Evolutionary conservation across 345 rosid species (phyloP).

Genomic region (Barbarea vulgaris): DNA sequence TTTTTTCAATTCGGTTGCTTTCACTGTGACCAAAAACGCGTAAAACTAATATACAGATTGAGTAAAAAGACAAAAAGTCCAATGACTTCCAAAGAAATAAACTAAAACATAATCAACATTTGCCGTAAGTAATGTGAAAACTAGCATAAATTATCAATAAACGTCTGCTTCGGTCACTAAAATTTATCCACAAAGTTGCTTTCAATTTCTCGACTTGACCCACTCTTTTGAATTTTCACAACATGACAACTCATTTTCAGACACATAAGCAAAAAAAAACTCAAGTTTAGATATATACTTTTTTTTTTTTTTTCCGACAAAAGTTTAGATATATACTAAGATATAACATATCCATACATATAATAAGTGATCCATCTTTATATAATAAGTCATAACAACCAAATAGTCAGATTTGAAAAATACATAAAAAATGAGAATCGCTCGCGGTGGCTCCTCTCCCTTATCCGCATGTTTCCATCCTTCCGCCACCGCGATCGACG

Average conservation of each 20-base stretch:
- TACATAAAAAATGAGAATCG: conserved; percentile 19
- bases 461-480: conserved; percentile 67
- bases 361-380: neutral
- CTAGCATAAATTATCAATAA: neutral
- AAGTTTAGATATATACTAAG: neutral
- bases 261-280: conserved; percentile 13
- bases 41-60: neutral
- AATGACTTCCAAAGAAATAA: neutral
- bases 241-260: conserved; percentile 41
- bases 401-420: neutral
- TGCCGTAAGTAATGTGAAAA: conserved; percentile 27
- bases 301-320: no score
- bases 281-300: neutral
- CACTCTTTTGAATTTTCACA: conserved; percentile 29
- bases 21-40: neutral
- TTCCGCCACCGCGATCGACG: conserved; percentile 1
- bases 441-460: conserved; percentile 49
- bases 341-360: conserved; percentile 2
- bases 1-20: neutral
- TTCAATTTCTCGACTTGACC: conserved; percentile 33
- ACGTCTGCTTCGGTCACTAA: conserved; percentile 14
- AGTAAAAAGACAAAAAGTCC: neutral
- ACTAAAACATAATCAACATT: neutral
- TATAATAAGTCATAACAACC: neutral
- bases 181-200: conserved; percentile 31